Conservation (phyloP, 345 rosid genomes). For the Acer negundo region DNA sequence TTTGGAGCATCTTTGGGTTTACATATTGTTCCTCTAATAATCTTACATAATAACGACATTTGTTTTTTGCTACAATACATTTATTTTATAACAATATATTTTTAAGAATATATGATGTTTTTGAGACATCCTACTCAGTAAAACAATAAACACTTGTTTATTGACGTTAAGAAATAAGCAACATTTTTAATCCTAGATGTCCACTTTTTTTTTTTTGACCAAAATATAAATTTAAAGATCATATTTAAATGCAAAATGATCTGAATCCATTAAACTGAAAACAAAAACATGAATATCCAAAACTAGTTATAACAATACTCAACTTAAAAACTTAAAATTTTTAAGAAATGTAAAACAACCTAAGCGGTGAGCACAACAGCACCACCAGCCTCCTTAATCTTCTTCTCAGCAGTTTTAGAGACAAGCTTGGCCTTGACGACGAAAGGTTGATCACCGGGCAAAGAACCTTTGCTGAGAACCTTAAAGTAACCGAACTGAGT, state of each 20-base stretch:
- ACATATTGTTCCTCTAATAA: no score
- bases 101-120: no score
- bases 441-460: conserved; percentile 37
- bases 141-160: no score
- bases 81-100: no score
- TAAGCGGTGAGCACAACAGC: conserved; percentile 37
- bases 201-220: no score
- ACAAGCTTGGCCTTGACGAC: conserved; percentile 44
- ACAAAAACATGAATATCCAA: conserved; percentile 3
- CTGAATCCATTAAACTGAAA: neutral
- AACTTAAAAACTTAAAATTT: neutral
- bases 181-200: no score
- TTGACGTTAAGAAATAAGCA: no score
- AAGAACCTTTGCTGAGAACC: conserved; percentile 38
- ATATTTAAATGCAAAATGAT: neutral
- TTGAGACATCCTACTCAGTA: no score
- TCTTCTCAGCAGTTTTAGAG: conserved; percentile 44
- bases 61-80: no score
- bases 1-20: no score
- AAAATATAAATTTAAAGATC: neutral
- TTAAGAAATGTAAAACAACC: neutral
- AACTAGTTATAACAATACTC: neutral
- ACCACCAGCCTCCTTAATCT: conserved; percentile 43
- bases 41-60: no score
- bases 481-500: conserved; percentile 40